phyloP scores from a whole-genome alignment of 2,329 filamentous ascomycete species.

The Trichoderma hamatum region DNA sequence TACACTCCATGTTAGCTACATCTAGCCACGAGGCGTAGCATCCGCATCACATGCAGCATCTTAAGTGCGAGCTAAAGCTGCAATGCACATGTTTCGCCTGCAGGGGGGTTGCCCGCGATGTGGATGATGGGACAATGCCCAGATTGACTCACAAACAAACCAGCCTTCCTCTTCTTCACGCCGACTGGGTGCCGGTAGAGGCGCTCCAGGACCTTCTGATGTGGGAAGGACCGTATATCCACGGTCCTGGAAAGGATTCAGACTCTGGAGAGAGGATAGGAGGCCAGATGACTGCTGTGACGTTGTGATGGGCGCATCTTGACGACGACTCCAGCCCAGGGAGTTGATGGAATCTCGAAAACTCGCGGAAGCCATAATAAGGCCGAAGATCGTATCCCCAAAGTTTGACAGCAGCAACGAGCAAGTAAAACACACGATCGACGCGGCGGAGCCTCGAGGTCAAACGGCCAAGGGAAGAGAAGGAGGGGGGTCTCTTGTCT shows the following conservation, averaged over 20 bases:
- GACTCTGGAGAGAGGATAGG: slow-evolving; percentile 76
- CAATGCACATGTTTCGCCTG: slow-evolving; percentile 51
- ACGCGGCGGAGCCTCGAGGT: slow-evolving; percentile 13
- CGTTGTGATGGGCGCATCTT: slow-evolving; percentile 77
- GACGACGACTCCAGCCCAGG: slow-evolving; percentile 88
- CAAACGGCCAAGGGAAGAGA: background rate
- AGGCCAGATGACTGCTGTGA: slow-evolving; percentile 70
- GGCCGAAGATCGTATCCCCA: background rate
- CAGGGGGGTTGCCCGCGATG: slow-evolving; percentile 43
- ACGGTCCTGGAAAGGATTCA: slow-evolving; percentile 84
- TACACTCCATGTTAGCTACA: slow-evolving; percentile 52
- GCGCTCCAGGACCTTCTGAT: slow-evolving; percentile 78
- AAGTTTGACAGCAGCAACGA: slow-evolving; percentile 1
- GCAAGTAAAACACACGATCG: slow-evolving; percentile 7
- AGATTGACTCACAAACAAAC: slow-evolving; percentile 80
- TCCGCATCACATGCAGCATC: slow-evolving; percentile 47
- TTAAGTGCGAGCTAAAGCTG: slow-evolving; percentile 39
- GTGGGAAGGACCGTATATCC: slow-evolving; percentile 92
- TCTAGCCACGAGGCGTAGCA: slow-evolving; percentile 31
- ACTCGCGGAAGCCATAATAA: slow-evolving; percentile 76
- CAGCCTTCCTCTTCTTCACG: slow-evolving; percentile 95
- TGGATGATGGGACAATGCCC: slow-evolving; percentile 31
- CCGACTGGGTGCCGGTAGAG: slow-evolving; percentile 79
- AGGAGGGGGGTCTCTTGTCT: slow-evolving; percentile 2
- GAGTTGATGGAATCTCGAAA: slow-evolving; percentile 96